Base-by-base conservation (phyloP, 371 early-diverging fungal genomes). In the Apophysomyces trapeziformis region DNA sequence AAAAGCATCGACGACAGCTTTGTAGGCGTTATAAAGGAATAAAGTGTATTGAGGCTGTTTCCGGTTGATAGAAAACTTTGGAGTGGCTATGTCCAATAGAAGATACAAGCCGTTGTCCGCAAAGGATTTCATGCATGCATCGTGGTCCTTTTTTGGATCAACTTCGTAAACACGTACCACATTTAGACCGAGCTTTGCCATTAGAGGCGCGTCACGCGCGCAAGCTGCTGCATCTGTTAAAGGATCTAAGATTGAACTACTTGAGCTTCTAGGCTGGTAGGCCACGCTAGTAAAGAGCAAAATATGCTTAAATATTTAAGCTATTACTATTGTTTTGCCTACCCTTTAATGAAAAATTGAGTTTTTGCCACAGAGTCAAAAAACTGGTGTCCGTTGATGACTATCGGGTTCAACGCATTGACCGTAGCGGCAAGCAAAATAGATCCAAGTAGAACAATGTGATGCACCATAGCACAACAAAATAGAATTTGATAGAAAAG, bases 311-410 rank as follows among this genome's bases (percentile, higher is more conserved):
- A 7, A 44, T 38, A 12, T 11, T 13, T 0, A 26, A 7, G 5
- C 18, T 63, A 14, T 36, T 35, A 32, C 14, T 45, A 43, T 36
- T 1, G 32, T 57, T 21, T 47, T 16, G 14, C 50, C 66, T 73
- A 82, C 82, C 93, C 92, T 76, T 91, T 92, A 73, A 93, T 86
- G 66, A 86, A 89, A 72, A 94, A 92, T 64, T 91, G 89, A 16
- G 89, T 80, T 65, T 90, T 90, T 1, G 89, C 86, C 39, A 84
- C 86, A 14, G 83, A 78, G 68, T 92, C 87, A 68, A 93, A 91
- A 61, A 91, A 86, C 70, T 91, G 90, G 65, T 83, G 72, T 38
- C 91, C 93, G 63, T 90, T 90, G 71, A 88, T 88, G 7, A 69
- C 79, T 59, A 93, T 84, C 2, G 87, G 84, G 63, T 89, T 87